Evolutionary conservation across 768 basidiomycete species (phyloP).

Genomic region (Leccinum disarticulatum): DNA sequence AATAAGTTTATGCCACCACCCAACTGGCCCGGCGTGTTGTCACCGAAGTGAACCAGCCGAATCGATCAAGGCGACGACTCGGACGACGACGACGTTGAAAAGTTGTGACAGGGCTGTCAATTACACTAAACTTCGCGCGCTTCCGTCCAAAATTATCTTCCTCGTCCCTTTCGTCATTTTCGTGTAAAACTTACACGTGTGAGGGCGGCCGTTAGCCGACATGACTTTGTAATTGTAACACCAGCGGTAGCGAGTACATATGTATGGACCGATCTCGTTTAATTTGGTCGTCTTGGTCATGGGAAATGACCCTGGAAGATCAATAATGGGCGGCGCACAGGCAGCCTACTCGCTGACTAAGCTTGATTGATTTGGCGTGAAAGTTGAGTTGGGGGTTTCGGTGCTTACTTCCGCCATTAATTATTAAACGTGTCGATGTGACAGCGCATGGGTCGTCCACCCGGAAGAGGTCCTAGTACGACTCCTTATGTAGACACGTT

Average conservation of each 20-base stretch:
- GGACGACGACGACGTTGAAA: constrained; percentile 2
- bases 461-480: background rate
- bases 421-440: constrained; percentile 9
- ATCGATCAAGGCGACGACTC: background rate
- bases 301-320: constrained; percentile 1
- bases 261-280: background rate
- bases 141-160: background rate
- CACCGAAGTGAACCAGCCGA: background rate
- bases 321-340: background rate
- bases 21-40: background rate
- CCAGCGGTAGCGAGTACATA: background rate
- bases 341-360: background rate
- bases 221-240: background rate
- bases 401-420: constrained; percentile 7
- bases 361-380: background rate
- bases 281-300: background rate
- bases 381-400: background rate
- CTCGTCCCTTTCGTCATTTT: constrained; percentile 1
- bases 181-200: constrained; percentile 4
- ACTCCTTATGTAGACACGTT: background rate
- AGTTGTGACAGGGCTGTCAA: constrained; percentile 17
- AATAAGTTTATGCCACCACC: background rate
- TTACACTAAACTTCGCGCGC: constrained; percentile 15
- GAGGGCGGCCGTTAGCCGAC: constrained; percentile 2
- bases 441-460: background rate